phyloP scores from a whole-genome alignment of 164 flowering plant species.

The Hamamelis virginiana region DNA sequence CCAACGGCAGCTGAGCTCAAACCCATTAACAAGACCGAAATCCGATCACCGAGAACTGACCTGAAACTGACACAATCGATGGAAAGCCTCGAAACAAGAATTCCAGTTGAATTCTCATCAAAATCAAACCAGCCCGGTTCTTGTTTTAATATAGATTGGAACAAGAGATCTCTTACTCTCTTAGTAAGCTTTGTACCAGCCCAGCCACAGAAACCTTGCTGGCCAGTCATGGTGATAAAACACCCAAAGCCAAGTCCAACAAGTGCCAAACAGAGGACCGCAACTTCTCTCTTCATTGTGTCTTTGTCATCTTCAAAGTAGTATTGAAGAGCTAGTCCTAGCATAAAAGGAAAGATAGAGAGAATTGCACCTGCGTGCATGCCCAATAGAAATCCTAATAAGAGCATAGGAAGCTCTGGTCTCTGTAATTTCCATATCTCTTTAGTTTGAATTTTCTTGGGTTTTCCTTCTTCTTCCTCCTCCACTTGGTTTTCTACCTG shows the following conservation, averaged over 20 bases:
- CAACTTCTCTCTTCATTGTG: slow-evolving; percentile 41
- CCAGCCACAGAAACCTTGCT: slow-evolving; percentile 81
- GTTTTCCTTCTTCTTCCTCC: slow-evolving; percentile 15
- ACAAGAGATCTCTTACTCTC: slow-evolving; percentile 54
- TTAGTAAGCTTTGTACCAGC: slow-evolving; percentile 68
- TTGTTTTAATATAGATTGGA: slow-evolving; percentile 60
- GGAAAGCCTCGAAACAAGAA: slow-evolving; percentile 62
- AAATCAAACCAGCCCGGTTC: slow-evolving; percentile 84
- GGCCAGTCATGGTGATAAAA: slow-evolving; percentile 57
- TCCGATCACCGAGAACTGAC: slow-evolving; percentile 61
- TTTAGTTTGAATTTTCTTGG: slow-evolving; percentile 22
- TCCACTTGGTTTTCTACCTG: slow-evolving; percentile 18
- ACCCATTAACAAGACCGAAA: slow-evolving; percentile 67
- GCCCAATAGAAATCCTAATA: slow-evolving; percentile 54
- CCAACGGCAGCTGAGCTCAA: slow-evolving; percentile 65
- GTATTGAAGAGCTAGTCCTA: slow-evolving; percentile 55
- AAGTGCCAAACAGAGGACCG: slow-evolving; percentile 40
- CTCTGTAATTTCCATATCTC: slow-evolving; percentile 58
- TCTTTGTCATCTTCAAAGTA: slow-evolving; percentile 31
- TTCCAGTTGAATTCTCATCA: slow-evolving; percentile 60
- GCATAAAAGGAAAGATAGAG: slow-evolving; percentile 61
- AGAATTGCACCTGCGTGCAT: slow-evolving; percentile 68
- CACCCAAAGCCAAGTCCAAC: slow-evolving; percentile 68
- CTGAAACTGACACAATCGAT: slow-evolving; percentile 53
- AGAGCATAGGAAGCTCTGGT: slow-evolving; percentile 50